Conservation (phyloP, 2,329 filamentous ascomycete species). For the Apiospora sp. region DNA sequence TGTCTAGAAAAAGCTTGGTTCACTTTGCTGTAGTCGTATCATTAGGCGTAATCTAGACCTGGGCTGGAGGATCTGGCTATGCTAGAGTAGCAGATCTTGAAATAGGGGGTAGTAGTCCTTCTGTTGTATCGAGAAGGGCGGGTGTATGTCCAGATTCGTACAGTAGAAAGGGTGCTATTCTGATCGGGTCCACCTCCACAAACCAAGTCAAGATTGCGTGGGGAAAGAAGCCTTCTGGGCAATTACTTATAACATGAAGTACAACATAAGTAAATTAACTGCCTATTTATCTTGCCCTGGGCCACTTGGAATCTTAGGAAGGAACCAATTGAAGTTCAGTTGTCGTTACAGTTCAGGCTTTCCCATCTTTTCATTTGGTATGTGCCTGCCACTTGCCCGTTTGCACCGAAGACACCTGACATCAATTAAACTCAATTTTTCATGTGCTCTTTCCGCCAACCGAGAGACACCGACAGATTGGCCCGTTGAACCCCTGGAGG, state of each 20-base stretch:
- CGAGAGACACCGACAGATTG: constrained; percentile 3
- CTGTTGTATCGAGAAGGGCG: not conserved
- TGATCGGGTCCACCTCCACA: not conserved
- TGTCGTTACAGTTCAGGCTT: not conserved
- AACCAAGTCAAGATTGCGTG: not conserved
- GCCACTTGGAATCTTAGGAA: not conserved
- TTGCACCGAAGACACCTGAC: not conserved
- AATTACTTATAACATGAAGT: not conserved
- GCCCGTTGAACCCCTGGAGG: not conserved
- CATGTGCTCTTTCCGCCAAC: not conserved
- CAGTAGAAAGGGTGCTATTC: not conserved
- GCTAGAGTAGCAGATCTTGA: not conserved
- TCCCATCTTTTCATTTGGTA: not conserved
- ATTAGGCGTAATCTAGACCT: not conserved
- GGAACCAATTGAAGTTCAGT: not conserved
- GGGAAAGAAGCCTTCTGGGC: constrained; percentile 4
- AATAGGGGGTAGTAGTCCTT: not conserved
- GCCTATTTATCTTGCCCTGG: not conserved
- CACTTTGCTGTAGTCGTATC: not conserved
- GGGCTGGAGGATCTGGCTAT: too few relatives aligned
- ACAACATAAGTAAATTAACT: too few relatives aligned
- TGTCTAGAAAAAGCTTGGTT: not conserved
- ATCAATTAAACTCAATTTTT: constrained; percentile 10
- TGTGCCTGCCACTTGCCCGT: not conserved
- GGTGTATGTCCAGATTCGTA: not conserved